These are phyloP conservation scores for Reticulascus tulasneorum DNA, from an alignment of 2,329 filamentous ascomycete species.

Conservation along the genomic window DNA sequence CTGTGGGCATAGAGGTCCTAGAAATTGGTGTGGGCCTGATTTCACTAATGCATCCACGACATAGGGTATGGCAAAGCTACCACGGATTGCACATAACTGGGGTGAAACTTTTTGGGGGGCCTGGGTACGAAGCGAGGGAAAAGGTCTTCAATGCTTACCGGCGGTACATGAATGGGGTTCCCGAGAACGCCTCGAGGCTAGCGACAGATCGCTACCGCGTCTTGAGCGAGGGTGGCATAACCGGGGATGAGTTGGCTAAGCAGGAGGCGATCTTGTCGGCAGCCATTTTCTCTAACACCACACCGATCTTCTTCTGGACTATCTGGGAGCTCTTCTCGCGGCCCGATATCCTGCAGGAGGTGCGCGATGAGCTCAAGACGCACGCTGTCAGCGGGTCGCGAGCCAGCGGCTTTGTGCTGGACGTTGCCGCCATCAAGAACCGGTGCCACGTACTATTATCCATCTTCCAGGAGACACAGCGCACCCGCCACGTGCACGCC, in stretches of 20 bases:
- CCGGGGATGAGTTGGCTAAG: constrained; percentile 3
- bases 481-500: constrained; percentile 20
- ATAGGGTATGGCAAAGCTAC: constrained; percentile 8
- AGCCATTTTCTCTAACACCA: constrained; percentile 36
- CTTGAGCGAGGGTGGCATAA: constrained; percentile 6
- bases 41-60: not conserved
- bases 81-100: constrained; percentile 6
- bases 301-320: constrained; percentile 40
- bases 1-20: no score
- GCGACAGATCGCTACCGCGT: constrained; percentile 9
- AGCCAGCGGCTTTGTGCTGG: constrained; percentile 17
- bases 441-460: constrained; percentile 30
- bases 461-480: constrained; percentile 30
- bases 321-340: constrained; percentile 38
- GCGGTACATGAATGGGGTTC: constrained; percentile 9
- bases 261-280: constrained; percentile 14
- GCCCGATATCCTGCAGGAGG: constrained; percentile 28
- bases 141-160: constrained; percentile 15
- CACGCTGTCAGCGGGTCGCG: constrained; percentile 4
- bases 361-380: constrained; percentile 33
- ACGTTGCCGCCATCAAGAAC: constrained; percentile 27
- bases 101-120: constrained; percentile 2
- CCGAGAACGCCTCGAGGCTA: constrained; percentile 8
- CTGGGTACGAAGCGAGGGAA: constrained; percentile 11
- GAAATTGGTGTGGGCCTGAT: no score